Percentiles rank a stretch among this genome's conserved stretches.
phyloP scores from a whole-genome alignment of 2,329 filamentous ascomycete species.

The Alternaria dauci region DNA sequence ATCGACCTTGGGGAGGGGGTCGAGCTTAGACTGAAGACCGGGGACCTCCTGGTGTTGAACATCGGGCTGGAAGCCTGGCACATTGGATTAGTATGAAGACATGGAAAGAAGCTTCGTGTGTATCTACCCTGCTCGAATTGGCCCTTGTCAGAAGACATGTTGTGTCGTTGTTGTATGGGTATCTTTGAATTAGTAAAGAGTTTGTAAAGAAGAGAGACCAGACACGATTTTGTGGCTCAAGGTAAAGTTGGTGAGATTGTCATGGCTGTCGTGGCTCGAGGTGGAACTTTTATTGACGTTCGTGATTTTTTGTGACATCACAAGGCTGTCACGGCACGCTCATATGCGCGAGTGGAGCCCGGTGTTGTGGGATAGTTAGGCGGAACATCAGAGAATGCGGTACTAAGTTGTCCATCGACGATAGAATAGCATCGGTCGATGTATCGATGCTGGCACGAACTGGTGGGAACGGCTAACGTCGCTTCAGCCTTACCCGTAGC shows the following conservation, averaged over 20 bases:
- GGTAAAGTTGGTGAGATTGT: background rate
- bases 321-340: constrained; percentile 29
- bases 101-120: background rate
- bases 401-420: constrained; percentile 1
- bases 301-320: constrained; percentile 37
- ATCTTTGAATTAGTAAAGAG: background rate
- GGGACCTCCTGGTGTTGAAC: constrained; percentile 62
- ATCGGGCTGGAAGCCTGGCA: constrained; percentile 58
- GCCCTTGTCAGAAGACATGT: constrained; percentile 43
- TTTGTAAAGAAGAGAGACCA: background rate
- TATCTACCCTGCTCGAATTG: constrained; percentile 48
- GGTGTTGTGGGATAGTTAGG: background rate
- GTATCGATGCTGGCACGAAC: constrained; percentile 7
- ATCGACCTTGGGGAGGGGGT: constrained; percentile 67
- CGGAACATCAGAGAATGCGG: constrained; percentile 3
- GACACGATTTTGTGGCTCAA: background rate
- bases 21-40: constrained; percentile 65
- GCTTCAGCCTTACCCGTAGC: constrained; percentile 18
- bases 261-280: constrained; percentile 2
- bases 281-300: constrained; percentile 23
- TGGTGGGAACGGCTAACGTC: constrained; percentile 10
- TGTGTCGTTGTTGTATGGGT: constrained; percentile 56
- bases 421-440: constrained; percentile 9
- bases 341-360: constrained; percentile 27
- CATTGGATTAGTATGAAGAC: constrained; percentile 4